A percentile compares a stretch with the other conserved stretches of the same genome.
phyloP scores from a whole-genome alignment of 2,329 filamentous ascomycete genomes.

The Alternaria atra region DNA sequence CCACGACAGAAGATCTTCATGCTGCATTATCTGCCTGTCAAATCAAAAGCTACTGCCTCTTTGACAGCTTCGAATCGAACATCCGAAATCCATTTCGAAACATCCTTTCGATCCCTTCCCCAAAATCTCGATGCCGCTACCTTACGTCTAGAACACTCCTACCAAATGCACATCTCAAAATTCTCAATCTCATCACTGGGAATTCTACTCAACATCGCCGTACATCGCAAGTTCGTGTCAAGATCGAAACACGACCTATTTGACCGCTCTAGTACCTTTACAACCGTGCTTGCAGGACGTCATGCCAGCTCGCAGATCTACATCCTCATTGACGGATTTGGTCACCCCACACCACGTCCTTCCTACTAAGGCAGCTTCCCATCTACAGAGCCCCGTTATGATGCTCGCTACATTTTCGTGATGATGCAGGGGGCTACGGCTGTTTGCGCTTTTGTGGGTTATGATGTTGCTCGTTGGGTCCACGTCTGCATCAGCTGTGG shows the following conservation, averaged over 20 bases:
- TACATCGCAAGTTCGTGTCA: conserved; percentile 1
- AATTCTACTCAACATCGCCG: neutral
- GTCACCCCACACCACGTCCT: conserved; percentile 11
- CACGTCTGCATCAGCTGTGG: conserved; percentile 4
- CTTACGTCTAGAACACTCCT: conserved; percentile 6
- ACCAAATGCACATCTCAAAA: neutral
- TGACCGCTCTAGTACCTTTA: conserved; percentile 8
- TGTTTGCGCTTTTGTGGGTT: conserved; percentile 7
- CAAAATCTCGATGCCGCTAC: conserved; percentile 16
- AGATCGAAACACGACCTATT: neutral
- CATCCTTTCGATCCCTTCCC: conserved; percentile 5
- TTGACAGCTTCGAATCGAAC: conserved; percentile 1
- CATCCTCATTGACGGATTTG: conserved; percentile 7
- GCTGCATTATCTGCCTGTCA: conserved; percentile 1
- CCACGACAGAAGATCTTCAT: conserved; percentile 5
- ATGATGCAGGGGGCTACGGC: neutral
- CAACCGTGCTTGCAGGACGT: conserved; percentile 11
- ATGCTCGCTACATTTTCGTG: neutral
- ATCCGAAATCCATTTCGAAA: neutral
- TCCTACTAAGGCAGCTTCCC: neutral
- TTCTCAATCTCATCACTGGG: neutral
- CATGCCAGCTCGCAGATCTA: conserved; percentile 28
- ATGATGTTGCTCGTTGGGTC: conserved; percentile 8
- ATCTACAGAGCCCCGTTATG: neutral
- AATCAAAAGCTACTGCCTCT: neutral